Conservation (phyloP, 148 eudicot genomes). For the Dysphania ambrosioides region DNA sequence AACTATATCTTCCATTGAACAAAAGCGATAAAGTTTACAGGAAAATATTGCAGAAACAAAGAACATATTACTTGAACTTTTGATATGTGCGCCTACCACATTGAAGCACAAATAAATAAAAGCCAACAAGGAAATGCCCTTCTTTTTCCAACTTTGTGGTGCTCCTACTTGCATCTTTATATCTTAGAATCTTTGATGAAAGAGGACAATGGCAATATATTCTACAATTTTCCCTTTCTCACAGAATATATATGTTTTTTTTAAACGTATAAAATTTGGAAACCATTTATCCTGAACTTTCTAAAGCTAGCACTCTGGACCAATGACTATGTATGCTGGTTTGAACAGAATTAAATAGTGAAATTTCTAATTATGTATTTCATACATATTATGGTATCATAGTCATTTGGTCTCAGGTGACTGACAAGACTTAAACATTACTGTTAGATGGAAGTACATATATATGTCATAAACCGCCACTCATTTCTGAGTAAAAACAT, state of each 20-base stretch:
- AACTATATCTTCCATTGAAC: constrained; percentile 5
- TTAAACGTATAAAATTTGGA: not conserved
- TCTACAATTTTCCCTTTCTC: constrained; percentile 21
- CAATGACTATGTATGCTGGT: constrained; percentile 1
- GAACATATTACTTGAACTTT: constrained; percentile 22
- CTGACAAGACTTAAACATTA: too few relatives aligned
- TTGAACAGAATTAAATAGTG: too few relatives aligned
- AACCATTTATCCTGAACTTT: constrained; percentile 12
- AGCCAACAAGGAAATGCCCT: constrained; percentile 21
- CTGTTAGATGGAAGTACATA: too few relatives aligned
- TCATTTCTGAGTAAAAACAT: too few relatives aligned
- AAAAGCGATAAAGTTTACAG: constrained; percentile 14
- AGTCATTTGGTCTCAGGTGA: too few relatives aligned
- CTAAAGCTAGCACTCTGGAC: too few relatives aligned
- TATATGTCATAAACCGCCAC: too few relatives aligned
- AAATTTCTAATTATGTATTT: too few relatives aligned
- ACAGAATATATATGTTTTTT: not conserved
- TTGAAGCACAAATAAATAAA: constrained; percentile 22
- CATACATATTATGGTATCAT: too few relatives aligned
- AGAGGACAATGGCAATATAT: constrained; percentile 22
- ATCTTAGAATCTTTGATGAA: constrained; percentile 30
- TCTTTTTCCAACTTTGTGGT: constrained; percentile 21
- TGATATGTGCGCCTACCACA: constrained; percentile 19
- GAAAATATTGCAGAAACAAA: constrained; percentile 19
- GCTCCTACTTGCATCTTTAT: constrained; percentile 29